phyloP scores from a whole-genome alignment of 148 eudicot species.

The Euryodendron excelsum region DNA sequence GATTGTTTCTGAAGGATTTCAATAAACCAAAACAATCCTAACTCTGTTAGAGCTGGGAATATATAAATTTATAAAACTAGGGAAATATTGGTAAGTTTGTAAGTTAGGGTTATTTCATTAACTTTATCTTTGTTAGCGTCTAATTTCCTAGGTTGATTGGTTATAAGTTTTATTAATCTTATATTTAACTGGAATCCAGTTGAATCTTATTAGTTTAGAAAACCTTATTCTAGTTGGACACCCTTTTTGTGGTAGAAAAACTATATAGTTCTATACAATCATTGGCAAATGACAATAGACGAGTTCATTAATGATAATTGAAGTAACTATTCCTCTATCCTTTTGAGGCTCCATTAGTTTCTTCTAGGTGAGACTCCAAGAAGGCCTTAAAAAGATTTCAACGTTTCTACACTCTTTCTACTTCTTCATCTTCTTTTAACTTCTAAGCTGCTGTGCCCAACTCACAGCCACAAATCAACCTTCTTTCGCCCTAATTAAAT shows the following conservation, averaged over 20 bases:
- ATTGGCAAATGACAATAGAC: not conserved
- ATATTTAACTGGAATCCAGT: not conserved
- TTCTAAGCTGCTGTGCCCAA: not conserved
- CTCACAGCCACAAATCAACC: slow-evolving; percentile 7
- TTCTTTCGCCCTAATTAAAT: not conserved
- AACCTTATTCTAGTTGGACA: not conserved
- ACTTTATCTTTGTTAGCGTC: not conserved
- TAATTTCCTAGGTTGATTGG: not conserved
- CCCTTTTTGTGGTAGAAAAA: not conserved
- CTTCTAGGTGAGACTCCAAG: not conserved
- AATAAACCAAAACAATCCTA: too few relatives aligned
- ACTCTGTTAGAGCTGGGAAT: too few relatives aligned
- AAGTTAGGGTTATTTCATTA: too few relatives aligned
- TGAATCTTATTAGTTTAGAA: too few relatives aligned
- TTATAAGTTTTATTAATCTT: not conserved
- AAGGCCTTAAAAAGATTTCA: not conserved
- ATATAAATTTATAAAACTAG: too few relatives aligned
- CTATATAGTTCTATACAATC: not conserved
- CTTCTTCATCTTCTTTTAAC: not conserved
- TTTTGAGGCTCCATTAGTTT: not conserved
- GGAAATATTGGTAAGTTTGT: too few relatives aligned
- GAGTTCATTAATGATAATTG: not conserved
- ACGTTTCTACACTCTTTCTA: not conserved
- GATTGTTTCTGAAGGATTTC: too few relatives aligned
- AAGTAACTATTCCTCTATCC: too few relatives aligned